A percentile compares a stretch with the other conserved stretches of the same genome.
Conservation (phyloP, 2,329 filamentous ascomycete genomes). For the Xylaria sp. region DNA sequence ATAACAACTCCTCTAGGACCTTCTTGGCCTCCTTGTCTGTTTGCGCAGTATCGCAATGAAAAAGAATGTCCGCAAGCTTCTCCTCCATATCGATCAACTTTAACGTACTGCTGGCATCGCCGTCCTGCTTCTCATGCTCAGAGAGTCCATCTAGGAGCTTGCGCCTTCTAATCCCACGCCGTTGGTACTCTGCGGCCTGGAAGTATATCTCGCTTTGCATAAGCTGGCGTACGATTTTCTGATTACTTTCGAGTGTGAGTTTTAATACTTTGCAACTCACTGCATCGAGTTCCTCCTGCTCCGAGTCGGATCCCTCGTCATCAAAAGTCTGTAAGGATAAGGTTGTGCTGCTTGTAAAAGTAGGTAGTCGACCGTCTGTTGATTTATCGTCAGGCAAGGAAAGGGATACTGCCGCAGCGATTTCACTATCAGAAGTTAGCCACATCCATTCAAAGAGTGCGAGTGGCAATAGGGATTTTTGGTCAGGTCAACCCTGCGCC, state of each 20-base stretch:
- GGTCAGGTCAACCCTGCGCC: neutral
- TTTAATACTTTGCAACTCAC: slow-evolving; percentile 41
- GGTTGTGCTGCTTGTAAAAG: slow-evolving; percentile 32
- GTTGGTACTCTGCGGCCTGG: slow-evolving; percentile 44
- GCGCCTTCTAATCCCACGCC: slow-evolving; percentile 42
- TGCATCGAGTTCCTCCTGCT: slow-evolving; percentile 39
- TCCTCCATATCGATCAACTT: slow-evolving; percentile 45
- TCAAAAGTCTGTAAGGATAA: slow-evolving; percentile 32
- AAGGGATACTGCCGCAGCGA: slow-evolving; percentile 44
- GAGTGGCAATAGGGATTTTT: neutral
- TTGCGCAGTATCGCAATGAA: slow-evolving; percentile 39
- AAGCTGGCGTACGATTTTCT: slow-evolving; percentile 42
- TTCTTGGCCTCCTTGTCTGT: slow-evolving; percentile 40
- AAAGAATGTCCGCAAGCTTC: slow-evolving; percentile 45
- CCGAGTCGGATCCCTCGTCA: slow-evolving; percentile 45
- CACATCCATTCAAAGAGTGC: neutral
- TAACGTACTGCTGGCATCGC: neutral
- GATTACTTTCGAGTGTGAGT: slow-evolving; percentile 43
- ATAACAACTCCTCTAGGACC: slow-evolving; percentile 40
- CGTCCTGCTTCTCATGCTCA: slow-evolving; percentile 19
- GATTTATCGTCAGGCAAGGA: slow-evolving; percentile 28
- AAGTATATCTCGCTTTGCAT: slow-evolving; percentile 41
- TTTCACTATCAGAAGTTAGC: slow-evolving; percentile 31
- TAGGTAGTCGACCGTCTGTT: slow-evolving; percentile 16
- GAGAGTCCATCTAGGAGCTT: slow-evolving; percentile 35